Base-by-base conservation (phyloP, 140 eudicot species). In the Erigeron philadelphicus region DNA sequence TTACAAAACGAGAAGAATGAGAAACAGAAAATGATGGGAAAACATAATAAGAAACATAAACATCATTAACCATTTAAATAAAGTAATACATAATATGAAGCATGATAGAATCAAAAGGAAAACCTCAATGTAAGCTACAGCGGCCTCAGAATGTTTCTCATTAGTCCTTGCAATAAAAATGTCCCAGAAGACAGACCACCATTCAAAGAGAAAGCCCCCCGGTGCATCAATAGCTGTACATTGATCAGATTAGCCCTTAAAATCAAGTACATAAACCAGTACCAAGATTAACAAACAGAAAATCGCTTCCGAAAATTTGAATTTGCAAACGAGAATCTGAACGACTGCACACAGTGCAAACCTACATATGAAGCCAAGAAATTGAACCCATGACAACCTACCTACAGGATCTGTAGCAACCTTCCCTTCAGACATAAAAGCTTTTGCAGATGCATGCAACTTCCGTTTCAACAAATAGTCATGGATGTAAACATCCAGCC, bases 141-240 rank as follows among this genome's bases (percentile, higher is more conserved):
- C 97, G 42, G 97, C 80, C 71, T 94, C 99, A 64, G 99, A 89
- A 84, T 94, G 99, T 71, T 89, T 94, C 83, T 94, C 99, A 40
- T 87, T 94, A 73, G 99, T 94, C 82, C 99, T 80, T 49, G 99
- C 99, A 52, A 94, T 94, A 73, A 94, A 94, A 25, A 94, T 89
- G 81, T 94, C 99, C 99, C 99, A 94, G 49, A 94, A 94, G 73
- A 94, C 99, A 50, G 99, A 94, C 99, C 97, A 94, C 99, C 99
- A 94, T 72, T 94, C 97, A 68, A 94, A 94, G 45, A 94, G 95
- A 82, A 94, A 94, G 61, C 99, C 99, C 43, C 99, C 97, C 1
- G 97, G 99, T 17, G 99, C 99, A 87, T 94, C 99, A 73, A 94
- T 89, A 67, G 99, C 99, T 94, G 84, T 73, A 80, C 75, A 47